These are phyloP conservation scores for Cladosporium sp. DNA, from an alignment of 2,329 filamentous ascomycete genomes.

Conservation along the genomic window DNA sequence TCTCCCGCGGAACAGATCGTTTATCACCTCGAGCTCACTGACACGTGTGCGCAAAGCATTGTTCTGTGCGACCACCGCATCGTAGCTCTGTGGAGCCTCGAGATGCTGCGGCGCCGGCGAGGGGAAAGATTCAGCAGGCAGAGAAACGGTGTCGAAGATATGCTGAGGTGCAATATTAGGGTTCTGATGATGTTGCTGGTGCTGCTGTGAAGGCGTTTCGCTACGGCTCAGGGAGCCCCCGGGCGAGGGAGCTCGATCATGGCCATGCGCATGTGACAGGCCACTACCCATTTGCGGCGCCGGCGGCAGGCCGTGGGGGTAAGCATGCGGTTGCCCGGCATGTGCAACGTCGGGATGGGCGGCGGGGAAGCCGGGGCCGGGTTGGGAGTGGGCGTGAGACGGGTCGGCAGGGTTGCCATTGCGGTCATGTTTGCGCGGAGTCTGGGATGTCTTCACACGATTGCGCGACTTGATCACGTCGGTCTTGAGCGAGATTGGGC, in stretches of 20 bases:
- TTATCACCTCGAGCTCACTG: constrained; percentile 92
- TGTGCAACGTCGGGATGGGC: constrained; percentile 13
- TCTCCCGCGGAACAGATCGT: constrained; percentile 58
- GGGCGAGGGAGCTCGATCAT: constrained; percentile 3
- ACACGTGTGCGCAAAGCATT: constrained; percentile 90
- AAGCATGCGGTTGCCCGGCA: constrained; percentile 13
- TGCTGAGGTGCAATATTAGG: constrained; percentile 66
- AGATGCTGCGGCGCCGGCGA: constrained; percentile 41
- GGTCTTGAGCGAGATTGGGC: constrained; percentile 94
- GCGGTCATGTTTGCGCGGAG: constrained; percentile 48
- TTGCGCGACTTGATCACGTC: constrained; percentile 99
- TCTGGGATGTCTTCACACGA: constrained; percentile 83
- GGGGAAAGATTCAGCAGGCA: constrained; percentile 66
- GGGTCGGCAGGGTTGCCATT: constrained; percentile 58
- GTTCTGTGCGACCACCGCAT: constrained; percentile 73
- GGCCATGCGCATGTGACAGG: background rate
- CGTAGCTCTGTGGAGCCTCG: constrained; percentile 69
- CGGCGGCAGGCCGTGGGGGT: constrained; percentile 15
- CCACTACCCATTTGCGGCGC: constrained; percentile 2
- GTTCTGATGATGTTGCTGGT: constrained; percentile 38
- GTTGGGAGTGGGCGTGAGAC: constrained; percentile 8
- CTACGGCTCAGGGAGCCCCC: constrained; percentile 58
- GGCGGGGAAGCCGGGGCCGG: constrained; percentile 10
- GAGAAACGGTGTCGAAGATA: constrained; percentile 64
- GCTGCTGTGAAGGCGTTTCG: constrained; percentile 64